These are phyloP conservation scores for Chaetothyriales sp. DNA, from an alignment of 2,329 filamentous ascomycete species.

Conservation along the genomic window DNA sequence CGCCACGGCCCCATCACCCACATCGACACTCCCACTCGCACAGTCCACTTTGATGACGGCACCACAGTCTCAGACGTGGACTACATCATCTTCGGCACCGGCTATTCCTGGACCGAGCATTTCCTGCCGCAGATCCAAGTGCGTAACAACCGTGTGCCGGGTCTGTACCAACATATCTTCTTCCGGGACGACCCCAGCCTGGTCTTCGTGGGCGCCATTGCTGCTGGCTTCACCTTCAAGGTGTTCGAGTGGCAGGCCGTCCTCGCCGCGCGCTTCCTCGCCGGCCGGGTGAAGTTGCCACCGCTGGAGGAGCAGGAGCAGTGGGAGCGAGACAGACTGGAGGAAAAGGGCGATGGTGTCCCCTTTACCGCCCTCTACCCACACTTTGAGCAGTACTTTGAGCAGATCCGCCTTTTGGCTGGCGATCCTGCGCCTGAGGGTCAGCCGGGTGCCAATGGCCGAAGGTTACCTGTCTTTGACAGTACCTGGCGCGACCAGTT, in stretches of 20 bases:
- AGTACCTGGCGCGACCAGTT: constrained; percentile 23
- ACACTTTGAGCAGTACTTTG: constrained; percentile 51
- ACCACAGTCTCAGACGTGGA: constrained; percentile 40
- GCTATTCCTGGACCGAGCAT: constrained; percentile 44
- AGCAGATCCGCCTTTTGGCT: constrained; percentile 30
- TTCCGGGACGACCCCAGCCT: constrained; percentile 35
- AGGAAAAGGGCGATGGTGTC: constrained; percentile 39
- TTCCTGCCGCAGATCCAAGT: constrained; percentile 38
- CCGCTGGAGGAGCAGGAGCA: constrained; percentile 31
- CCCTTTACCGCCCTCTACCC: constrained; percentile 44
- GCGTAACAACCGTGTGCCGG: constrained; percentile 37
- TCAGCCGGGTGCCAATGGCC: constrained; percentile 22
- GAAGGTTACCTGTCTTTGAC: constrained; percentile 30
- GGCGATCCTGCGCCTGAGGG: constrained; percentile 24
- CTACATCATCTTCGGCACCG: constrained; percentile 50
- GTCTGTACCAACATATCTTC: constrained; percentile 40
- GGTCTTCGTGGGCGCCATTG: constrained; percentile 32
- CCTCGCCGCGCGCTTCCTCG: constrained; percentile 42
- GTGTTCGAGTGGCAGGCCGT: constrained; percentile 56
- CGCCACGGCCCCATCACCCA: constrained; percentile 40
- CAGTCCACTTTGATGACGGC: constrained; percentile 43
- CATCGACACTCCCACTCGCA: constrained; percentile 29
- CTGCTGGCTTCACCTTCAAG: constrained; percentile 43
- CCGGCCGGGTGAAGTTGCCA: constrained; percentile 39
- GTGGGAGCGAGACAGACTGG: constrained; percentile 41